Conservation (phyloP, 2,329 filamentous ascomycete species). For the Coniella lustricola region DNA sequence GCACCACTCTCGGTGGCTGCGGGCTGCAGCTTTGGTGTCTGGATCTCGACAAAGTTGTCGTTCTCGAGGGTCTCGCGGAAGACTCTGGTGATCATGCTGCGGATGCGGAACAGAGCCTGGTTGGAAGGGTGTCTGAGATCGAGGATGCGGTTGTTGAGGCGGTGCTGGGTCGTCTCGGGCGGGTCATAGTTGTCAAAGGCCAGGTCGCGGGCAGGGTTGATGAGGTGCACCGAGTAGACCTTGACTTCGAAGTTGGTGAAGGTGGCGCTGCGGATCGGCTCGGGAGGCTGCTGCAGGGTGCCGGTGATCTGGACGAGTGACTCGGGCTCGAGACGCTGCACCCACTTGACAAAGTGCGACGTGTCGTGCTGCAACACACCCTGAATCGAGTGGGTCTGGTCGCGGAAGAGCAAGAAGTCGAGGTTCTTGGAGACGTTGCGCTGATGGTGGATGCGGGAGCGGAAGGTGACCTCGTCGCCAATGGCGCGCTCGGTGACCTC, state of each 20-base stretch:
- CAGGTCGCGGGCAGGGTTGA: slow-evolving; percentile 42
- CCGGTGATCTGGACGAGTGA: slow-evolving; percentile 72
- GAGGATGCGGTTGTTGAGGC: slow-evolving; percentile 68
- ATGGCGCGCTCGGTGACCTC: slow-evolving; percentile 43
- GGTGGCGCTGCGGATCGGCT: slow-evolving; percentile 67
- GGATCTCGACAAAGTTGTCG: slow-evolving; percentile 82
- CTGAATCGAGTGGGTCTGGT: slow-evolving; percentile 77
- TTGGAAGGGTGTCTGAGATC: slow-evolving; percentile 81
- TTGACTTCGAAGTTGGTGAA: slow-evolving; percentile 71
- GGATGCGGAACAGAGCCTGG: slow-evolving; percentile 81
- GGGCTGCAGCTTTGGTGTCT: slow-evolving; percentile 86
- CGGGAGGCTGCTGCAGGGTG: slow-evolving; percentile 63
- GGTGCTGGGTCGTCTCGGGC: slow-evolving; percentile 48
- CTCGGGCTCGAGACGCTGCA: slow-evolving; percentile 73
- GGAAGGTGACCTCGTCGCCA: slow-evolving; percentile 58
- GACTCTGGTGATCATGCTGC: slow-evolving; percentile 69
- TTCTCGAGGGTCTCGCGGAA: slow-evolving; percentile 72
- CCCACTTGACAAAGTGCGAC: slow-evolving; percentile 70
- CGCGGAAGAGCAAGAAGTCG: slow-evolving; percentile 79
- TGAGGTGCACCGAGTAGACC: slow-evolving; percentile 48
- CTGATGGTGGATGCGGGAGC: slow-evolving; percentile 69
- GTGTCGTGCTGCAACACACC: slow-evolving; percentile 59
- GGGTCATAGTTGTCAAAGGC: slow-evolving; percentile 45
- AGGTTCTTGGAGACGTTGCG: slow-evolving; percentile 75
- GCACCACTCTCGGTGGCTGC: slow-evolving; percentile 86